Percentiles rank a stretch among this genome's conserved stretches.
These are phyloP conservation scores for Pilasporangium apinafurcum DNA, from an alignment of 352 stramenopile genomes.

Conservation along the genomic window DNA sequence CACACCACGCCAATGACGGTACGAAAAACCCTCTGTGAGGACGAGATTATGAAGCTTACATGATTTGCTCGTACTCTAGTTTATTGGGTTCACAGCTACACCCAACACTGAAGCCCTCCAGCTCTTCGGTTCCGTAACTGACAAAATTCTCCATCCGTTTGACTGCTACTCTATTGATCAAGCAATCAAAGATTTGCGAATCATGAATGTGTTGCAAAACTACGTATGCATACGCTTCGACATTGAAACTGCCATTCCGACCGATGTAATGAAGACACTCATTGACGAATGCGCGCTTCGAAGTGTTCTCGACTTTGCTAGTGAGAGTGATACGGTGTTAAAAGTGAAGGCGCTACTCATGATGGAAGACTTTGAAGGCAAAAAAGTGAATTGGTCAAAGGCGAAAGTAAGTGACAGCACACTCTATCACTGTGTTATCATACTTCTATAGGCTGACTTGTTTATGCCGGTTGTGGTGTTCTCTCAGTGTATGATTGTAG, in stretches of 20 bases:
- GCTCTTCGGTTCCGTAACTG: slow-evolving; percentile 45
- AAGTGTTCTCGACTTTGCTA: slow-evolving; percentile 55
- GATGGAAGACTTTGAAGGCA: slow-evolving; percentile 59
- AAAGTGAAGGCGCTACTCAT: slow-evolving; percentile 68
- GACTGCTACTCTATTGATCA: slow-evolving; percentile 68
- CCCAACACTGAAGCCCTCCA: slow-evolving; percentile 57
- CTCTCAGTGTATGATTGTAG: slow-evolving; percentile 73
- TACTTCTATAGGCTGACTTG: slow-evolving; percentile 10
- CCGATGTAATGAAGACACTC: slow-evolving; percentile 24
- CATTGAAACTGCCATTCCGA: slow-evolving; percentile 50
- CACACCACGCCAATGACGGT: slow-evolving; percentile 32
- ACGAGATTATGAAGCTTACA: background rate
- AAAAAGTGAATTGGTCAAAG: slow-evolving; percentile 10
- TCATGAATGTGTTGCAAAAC: slow-evolving; percentile 62
- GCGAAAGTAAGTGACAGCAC: slow-evolving; percentile 18
- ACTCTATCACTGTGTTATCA: background rate
- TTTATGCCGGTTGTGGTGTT: slow-evolving; percentile 2
- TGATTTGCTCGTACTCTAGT: slow-evolving; percentile 24
- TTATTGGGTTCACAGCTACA: slow-evolving; percentile 78
- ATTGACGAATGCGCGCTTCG: slow-evolving; percentile 17
- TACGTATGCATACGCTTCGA: slow-evolving; percentile 51
- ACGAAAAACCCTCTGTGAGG: background rate
- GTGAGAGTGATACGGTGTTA: slow-evolving; percentile 45
- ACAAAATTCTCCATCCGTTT: slow-evolving; percentile 31
- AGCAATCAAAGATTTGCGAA: slow-evolving; percentile 39